Base-by-base conservation (phyloP, 805 yeast genomes). In the Metschnikowia arizonensis region DNA sequence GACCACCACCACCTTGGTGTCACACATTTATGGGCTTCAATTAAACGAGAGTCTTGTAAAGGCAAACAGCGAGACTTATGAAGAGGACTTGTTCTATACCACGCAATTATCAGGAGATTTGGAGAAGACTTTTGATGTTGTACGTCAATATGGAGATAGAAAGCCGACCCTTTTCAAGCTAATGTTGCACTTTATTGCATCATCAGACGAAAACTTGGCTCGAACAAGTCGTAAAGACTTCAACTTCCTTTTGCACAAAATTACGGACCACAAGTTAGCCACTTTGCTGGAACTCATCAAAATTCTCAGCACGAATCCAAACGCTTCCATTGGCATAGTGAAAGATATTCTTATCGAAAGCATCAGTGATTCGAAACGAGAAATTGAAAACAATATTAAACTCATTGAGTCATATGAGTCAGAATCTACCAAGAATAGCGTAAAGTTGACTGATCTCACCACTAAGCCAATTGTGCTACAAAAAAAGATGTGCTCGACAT, bases 271-370 rank as follows among this genome's bases (percentile, higher is more conserved):
- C 12, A 76, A 78, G 39, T 59, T 85, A 12, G 71, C 87, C 65
- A 72, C 95, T 0, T 85, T 95, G 0, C 62, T 88, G 15, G 97
- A 90, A 52, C 68, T 93, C 1, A 71, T 91, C n/a, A 82, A 83
- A 50, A 75, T 82, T 2, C 62, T 89, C 34, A 76, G 88, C 33
- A 61, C 74, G 2, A 80, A 81, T 34, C 79, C 79, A 10, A 80
- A 76, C 24, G 79, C 88, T 0, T 79, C 85, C 0, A 74, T 87
- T 29, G 96, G 95, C 0, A 63, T 86, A 18, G 73, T 93, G 24
- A 83, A 83, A 57, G 81, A 82, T 21, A 81, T 82, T 46, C 66
- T 93, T 25, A 68, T 85, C 10, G 79, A 79, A 8, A 77, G 79
- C 50, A 74, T 89, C 35, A 73, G 77, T 34, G 61, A 68, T 1